Evolutionary conservation across 345 rosid genomes (phyloP), one percentile per base, ranked within the genome.

Genomic region (Acer campestre): DNA sequence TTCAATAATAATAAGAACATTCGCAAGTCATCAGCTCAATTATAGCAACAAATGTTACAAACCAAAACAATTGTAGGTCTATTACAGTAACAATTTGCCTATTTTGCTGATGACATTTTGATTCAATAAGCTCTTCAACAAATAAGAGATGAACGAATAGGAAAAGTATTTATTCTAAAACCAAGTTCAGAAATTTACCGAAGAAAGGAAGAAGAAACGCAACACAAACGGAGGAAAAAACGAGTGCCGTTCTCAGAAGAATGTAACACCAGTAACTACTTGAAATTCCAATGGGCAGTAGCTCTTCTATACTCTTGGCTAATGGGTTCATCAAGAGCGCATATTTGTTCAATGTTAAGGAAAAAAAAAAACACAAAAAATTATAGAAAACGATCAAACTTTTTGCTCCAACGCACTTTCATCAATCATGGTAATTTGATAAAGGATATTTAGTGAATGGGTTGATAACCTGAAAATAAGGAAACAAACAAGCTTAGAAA

Each of bases 361-460:
- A 79, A 77, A 20, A 38, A 29, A 38, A 38, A 79, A 64, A 29
- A 40, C 12, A 8, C 10, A 67, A 53, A 22, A 25, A 61, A 23
- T 58, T 63, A 20, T 7, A 22, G 27, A 61, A 61, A 71, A 53
- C 10, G 22, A 68, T 44, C 27, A 18, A 8, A 23, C 7, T n/a
- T 56, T 12, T 29, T 11, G 14, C 61, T 46, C 40, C 10, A 23
- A 31, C 38, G 4, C 27, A 66, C 27, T 44, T 61, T 64, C 25
- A 42, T 31, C 23, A 51, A 31, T 49, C 73, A 55, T 17, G 42
- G 20, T 23, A 31, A 65, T 10, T 59, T n/a, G 14, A 16, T 53
- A 86, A 89, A 89, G 93, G 93, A 89, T 89, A 93, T 88, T 95
- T 95, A 12, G 98, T 93, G 70, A 95, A 89, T n/a, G 99, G 99